A percentile compares a stretch with the other conserved stretches of the same genome.
Conservation (phyloP, 2,329 filamentous ascomycete genomes). For the Venturia pyrina region DNA sequence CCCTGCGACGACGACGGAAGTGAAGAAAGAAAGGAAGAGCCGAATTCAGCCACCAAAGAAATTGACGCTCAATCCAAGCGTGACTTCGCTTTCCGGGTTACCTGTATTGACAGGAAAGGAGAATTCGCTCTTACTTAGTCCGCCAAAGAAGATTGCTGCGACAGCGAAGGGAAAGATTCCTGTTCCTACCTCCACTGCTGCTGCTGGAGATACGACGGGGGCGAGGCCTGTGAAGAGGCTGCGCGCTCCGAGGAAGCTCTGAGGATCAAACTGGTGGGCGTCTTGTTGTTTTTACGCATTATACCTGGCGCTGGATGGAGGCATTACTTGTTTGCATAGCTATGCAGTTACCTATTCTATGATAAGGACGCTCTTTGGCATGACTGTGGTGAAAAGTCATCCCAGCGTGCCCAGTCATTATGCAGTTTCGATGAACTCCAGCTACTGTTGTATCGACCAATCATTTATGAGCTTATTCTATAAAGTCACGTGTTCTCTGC, state of each 20-base stretch:
- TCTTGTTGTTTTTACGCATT: not conserved
- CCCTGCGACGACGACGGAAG: not conserved
- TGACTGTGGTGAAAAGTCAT: not conserved
- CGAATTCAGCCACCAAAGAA: conserved; percentile 12
- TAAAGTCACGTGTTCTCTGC: not conserved
- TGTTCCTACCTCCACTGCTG: not conserved
- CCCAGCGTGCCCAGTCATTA: not conserved
- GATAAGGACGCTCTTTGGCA: not conserved
- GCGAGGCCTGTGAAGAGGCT: not conserved
- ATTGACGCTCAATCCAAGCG: conserved; percentile 13
- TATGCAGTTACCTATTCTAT: not conserved
- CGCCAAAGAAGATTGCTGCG: conserved; percentile 3
- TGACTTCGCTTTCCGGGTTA: conserved; percentile 8
- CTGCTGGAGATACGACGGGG: not conserved
- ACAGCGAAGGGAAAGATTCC: not conserved
- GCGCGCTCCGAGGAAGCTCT: not conserved
- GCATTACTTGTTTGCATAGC: not conserved
- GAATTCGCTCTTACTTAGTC: conserved; percentile 6
- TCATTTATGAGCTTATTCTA: not conserved
- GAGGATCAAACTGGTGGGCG: not conserved
- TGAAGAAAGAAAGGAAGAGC: conserved; percentile 12
- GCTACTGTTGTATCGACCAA: not conserved
- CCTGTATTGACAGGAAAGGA: conserved; percentile 11
- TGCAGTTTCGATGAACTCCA: too few species aligned
- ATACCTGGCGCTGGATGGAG: not conserved